Base-by-base conservation (phyloP, 768 basidiomycete species). In the Tubosaeta sp. region DNA sequence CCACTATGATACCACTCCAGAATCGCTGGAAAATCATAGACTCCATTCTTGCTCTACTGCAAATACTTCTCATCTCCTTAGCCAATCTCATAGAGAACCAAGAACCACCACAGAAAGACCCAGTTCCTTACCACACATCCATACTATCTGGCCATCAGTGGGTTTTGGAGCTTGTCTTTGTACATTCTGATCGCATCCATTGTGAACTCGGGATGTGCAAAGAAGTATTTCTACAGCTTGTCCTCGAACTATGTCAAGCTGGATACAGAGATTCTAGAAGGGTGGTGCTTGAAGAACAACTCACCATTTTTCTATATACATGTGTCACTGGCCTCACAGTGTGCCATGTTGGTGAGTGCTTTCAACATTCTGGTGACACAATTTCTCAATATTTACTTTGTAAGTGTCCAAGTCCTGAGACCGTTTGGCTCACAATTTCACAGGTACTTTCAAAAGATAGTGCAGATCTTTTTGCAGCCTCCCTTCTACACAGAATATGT, bases 401-500 rank as follows among this genome's bases (percentile, higher is more conserved):
- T 37, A 37, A 10, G 14, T 16, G n/a, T 43, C 22, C 22, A 22
- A 22, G 42, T 7, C 16, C 42, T 29, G 22, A 22, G 22, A 22
- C 22, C 22, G 25, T 27, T 43, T 41, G 39, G 6, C 35, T 37
- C 16, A 35, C 16, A 6, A 35, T 35, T 35, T 35, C 16, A 13
- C 32, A 49, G 38, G 14, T 48, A 48, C 38, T 49, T 49, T 17
- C 13, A 17, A 22, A 33, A 49, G 11, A 49, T 49, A 0, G 9
- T 42, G 3, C 4, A 13, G 11, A 26, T 33, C 4, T 26, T 49
- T 3, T 42, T 31, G 5, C 22, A 1, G 2, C 48, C 19, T 8
- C 48, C 11, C 7, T 16, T 49, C 26, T 49, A 70, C 43, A 27
- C 48, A 5, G 55, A 25, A 14, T 58, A 61, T 56, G 51, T 69